phyloP scores from a whole-genome alignment of 805 yeast species.

The Saturnispora halmiae region DNA sequence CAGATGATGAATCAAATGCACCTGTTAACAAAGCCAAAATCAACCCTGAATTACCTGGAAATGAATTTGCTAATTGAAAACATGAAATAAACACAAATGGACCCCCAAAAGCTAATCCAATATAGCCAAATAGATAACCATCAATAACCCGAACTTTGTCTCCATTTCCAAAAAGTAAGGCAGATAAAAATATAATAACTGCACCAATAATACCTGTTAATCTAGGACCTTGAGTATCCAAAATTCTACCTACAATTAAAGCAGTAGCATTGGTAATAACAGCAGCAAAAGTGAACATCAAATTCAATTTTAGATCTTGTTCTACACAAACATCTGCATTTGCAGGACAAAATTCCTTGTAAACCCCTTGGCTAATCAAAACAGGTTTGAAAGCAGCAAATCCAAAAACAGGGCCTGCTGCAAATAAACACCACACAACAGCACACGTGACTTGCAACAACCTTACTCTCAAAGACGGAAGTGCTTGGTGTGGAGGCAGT shows the following conservation, averaged over 20 bases:
- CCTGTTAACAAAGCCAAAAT: conserved; percentile 80
- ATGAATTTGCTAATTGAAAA: conserved; percentile 81
- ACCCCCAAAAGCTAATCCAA: conserved; percentile 77
- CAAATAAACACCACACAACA: conserved; percentile 74
- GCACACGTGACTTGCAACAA: conserved; percentile 61
- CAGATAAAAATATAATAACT: conserved; percentile 45
- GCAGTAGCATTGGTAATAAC: conserved; percentile 80
- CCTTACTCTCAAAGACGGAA: conserved; percentile 27
- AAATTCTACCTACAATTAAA: conserved; percentile 67
- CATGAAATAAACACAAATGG: conserved; percentile 88
- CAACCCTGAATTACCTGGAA: conserved; percentile 75
- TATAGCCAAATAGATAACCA: conserved; percentile 66
- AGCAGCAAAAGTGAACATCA: conserved; percentile 79
- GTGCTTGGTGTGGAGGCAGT: conserved; percentile 1
- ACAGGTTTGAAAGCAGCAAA: conserved; percentile 92
- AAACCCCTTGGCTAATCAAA: conserved; percentile 67
- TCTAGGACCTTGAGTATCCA: conserved; percentile 76
- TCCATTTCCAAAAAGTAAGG: conserved; percentile 28
- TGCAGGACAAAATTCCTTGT: conserved; percentile 47
- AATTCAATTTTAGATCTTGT: conserved; percentile 78
- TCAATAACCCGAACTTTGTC: conserved; percentile 33
- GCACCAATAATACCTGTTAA: conserved; percentile 72
- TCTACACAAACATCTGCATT: conserved; percentile 39
- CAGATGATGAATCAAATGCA: conserved; percentile 92
- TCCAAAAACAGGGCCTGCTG: conserved; percentile 93